Conservation (phyloP, 83 land plant species). For the Picea abies region DNA sequence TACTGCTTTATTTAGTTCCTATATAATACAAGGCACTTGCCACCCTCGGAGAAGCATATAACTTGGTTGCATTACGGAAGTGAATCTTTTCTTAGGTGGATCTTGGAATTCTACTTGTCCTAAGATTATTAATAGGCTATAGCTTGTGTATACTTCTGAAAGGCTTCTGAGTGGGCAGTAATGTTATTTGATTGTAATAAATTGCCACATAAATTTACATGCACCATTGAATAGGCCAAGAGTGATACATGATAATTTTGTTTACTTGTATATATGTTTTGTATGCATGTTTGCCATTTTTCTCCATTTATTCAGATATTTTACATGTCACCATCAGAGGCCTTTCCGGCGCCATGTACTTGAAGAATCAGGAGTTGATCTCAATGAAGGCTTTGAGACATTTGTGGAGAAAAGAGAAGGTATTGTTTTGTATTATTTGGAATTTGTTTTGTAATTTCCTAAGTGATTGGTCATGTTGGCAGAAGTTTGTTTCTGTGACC, state of each 20-base stretch:
- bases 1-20: background rate
- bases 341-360: slow-evolving; percentile 71
- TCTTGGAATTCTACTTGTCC: background rate
- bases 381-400: slow-evolving; percentile 91
- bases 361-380: slow-evolving; percentile 70
- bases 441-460: background rate
- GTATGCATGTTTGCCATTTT: background rate
- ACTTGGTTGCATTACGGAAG: background rate
- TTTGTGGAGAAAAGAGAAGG: slow-evolving; percentile 76
- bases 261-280: background rate
- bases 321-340: slow-evolving; percentile 43
- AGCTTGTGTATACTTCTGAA: background rate
- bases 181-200: no score
- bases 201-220: background rate
- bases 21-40: background rate
- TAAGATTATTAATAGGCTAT: background rate
- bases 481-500: background rate
- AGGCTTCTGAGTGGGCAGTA: no score
- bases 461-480: background rate
- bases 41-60: background rate
- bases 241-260: slow-evolving; percentile 1
- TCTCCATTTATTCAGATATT: background rate
- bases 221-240: background rate
- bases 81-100: background rate
- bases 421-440: background rate